phyloP scores from a whole-genome alignment of 148 eudicot species.

The Pouteria glomerata region DNA sequence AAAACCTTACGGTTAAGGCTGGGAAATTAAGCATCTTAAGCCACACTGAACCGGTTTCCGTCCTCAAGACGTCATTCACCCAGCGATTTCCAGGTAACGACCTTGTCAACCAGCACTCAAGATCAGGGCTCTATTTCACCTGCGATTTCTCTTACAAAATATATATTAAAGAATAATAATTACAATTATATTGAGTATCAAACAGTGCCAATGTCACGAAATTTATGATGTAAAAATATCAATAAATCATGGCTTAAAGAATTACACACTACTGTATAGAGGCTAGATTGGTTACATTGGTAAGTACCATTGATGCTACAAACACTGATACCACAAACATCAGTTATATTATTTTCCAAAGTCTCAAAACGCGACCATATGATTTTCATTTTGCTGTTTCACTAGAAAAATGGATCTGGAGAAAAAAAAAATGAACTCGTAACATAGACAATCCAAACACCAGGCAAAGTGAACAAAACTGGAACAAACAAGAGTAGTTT shows the following conservation, averaged over 20 bases:
- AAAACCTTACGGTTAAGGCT: background rate
- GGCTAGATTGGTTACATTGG: background rate
- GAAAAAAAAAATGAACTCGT: background rate
- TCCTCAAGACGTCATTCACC: background rate
- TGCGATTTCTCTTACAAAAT: conserved; percentile 11
- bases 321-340: too few relatives aligned
- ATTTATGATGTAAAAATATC: background rate
- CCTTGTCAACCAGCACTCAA: background rate
- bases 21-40: background rate
- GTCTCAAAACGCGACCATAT: background rate
- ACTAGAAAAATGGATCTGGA: background rate
- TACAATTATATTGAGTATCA: too few relatives aligned
- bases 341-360: too few relatives aligned
- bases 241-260: background rate
- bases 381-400: conserved; percentile 2
- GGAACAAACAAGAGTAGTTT: background rate
- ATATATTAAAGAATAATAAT: background rate
- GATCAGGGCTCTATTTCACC: conserved; percentile 21
- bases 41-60: background rate
- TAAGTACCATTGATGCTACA: background rate
- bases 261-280: background rate
- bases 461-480: background rate
- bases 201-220: background rate
- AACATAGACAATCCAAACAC: background rate
- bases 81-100: background rate